A percentile compares a stretch with the other conserved stretches of the same genome.
Conservation (phyloP, 208 protist species). For the Trypanosoma vivax region DNA sequence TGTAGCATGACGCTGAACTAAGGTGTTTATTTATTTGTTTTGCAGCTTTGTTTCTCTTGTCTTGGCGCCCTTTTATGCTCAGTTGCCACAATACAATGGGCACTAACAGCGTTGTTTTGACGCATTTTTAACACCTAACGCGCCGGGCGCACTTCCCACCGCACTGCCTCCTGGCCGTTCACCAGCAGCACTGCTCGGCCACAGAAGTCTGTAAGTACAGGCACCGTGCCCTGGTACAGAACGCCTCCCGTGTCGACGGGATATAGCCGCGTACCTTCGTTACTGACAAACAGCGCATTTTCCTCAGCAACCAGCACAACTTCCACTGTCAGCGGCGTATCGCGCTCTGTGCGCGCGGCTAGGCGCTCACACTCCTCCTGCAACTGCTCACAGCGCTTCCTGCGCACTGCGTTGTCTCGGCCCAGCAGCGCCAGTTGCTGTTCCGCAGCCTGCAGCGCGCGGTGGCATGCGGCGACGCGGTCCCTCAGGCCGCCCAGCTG, state of each 20-base stretch:
- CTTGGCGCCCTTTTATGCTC: no score
- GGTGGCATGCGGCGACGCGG: conserved; percentile 11
- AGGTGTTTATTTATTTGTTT: no score
- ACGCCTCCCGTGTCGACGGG: conserved; percentile 2
- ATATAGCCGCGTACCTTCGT: neutral
- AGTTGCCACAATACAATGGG: conserved; percentile 1
- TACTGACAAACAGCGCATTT: no score
- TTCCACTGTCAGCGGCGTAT: conserved; percentile 15
- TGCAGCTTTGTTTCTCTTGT: no score
- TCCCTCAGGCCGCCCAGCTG: conserved; percentile 23
- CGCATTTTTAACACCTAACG: neutral
- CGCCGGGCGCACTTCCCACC: conserved; percentile 33
- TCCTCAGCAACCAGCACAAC: conserved; percentile 17
- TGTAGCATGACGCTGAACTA: no score
- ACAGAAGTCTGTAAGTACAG: conserved; percentile 17
- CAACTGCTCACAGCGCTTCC: conserved; percentile 24
- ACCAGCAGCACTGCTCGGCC: conserved; percentile 40
- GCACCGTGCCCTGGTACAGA: conserved; percentile 26
- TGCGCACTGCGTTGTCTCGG: conserved; percentile 41
- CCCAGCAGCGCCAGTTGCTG: conserved; percentile 37
- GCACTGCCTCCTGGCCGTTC: conserved; percentile 36
- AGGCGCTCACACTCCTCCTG: conserved; percentile 24
- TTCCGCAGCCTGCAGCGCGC: conserved; percentile 15
- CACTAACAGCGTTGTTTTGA: neutral
- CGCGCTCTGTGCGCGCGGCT: conserved; percentile 3